Conservation (phyloP, 345 rosid species). For the Gossypium thurberi region DNA sequence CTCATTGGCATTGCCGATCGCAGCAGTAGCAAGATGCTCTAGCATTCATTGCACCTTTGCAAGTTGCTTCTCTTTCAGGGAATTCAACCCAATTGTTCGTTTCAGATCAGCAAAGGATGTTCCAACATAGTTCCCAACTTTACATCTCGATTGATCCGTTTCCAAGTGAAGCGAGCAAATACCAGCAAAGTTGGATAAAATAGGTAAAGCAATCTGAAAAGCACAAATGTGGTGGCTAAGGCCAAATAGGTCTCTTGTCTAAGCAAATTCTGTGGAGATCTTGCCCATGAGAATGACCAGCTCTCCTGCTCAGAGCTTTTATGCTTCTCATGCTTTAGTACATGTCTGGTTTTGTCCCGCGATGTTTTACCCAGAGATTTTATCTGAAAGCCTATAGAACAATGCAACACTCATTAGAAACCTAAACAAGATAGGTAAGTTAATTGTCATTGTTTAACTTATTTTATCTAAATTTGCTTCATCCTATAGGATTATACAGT, state of each 20-base stretch:
- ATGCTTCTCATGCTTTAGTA: constrained; percentile 45
- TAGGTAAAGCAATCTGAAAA: constrained; percentile 50
- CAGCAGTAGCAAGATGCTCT: constrained; percentile 81
- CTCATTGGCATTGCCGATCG: constrained; percentile 70
- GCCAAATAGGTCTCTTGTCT: constrained; percentile 74
- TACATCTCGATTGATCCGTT: constrained; percentile 37
- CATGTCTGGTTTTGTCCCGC: constrained; percentile 28
- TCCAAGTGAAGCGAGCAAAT: constrained; percentile 42
- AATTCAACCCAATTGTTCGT: constrained; percentile 37
- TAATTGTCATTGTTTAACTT: no score
- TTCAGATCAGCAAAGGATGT: constrained; percentile 55
- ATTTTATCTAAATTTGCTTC: no score
- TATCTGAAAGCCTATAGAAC: constrained; percentile 41
- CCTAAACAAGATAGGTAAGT: no score
- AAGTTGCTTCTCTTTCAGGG: constrained; percentile 69
- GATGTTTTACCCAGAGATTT: constrained; percentile 34
- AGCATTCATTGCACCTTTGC: constrained; percentile 85
- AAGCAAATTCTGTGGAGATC: constrained; percentile 86
- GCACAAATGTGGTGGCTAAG: constrained; percentile 65
- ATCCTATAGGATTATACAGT: neutral
- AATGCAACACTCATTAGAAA: neutral
- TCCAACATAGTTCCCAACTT: constrained; percentile 53
- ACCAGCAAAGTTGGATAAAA: constrained; percentile 43
- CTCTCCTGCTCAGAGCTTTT: constrained; percentile 50
- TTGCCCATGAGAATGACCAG: constrained; percentile 95